These are phyloP conservation scores for Fusarium verticillioides DNA, from an alignment of 2,329 filamentous ascomycete genomes.

Conservation along the genomic window DNA sequence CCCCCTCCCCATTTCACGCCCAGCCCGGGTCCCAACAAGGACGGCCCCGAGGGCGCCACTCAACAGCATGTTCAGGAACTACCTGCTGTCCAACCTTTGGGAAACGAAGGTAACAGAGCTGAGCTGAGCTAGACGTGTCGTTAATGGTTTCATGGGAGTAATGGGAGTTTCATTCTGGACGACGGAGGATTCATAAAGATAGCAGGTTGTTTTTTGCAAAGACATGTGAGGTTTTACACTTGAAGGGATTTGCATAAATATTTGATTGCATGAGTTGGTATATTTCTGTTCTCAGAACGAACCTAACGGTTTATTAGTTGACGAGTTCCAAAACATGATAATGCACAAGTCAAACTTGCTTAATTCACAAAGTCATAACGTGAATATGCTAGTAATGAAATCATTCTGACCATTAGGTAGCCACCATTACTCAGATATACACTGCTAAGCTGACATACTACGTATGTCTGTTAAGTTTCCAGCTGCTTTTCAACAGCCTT, in stretches of 20 bases:
- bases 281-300: slow-evolving; percentile 31
- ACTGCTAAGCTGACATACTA: background rate
- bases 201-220: slow-evolving; percentile 12
- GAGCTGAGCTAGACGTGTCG: slow-evolving; percentile 42
- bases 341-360: background rate
- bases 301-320: slow-evolving; percentile 14
- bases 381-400: background rate
- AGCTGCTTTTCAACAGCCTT: slow-evolving; percentile 44
- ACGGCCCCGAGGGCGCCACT: slow-evolving; percentile 12
- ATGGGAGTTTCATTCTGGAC: slow-evolving; percentile 7
- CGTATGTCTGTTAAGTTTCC: background rate
- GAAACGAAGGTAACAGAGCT: slow-evolving; percentile 49
- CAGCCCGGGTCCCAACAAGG: slow-evolving; percentile 45
- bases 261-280: slow-evolving; percentile 27
- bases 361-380: background rate
- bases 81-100: slow-evolving; percentile 44
- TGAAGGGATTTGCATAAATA: slow-evolving; percentile 23
- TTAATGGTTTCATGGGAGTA: background rate
- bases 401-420: background rate
- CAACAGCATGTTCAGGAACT: slow-evolving; percentile 44
- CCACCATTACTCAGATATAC: background rate
- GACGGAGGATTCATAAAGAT: background rate
- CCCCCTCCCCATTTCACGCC: slow-evolving; percentile 47
- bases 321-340: slow-evolving; percentile 18
- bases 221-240: slow-evolving; percentile 7